Evolutionary conservation across 2,329 filamentous ascomycete species (phyloP), one percentile per base, ranked within the genome.

Genomic region (Stemphylium lycopersici): DNA sequence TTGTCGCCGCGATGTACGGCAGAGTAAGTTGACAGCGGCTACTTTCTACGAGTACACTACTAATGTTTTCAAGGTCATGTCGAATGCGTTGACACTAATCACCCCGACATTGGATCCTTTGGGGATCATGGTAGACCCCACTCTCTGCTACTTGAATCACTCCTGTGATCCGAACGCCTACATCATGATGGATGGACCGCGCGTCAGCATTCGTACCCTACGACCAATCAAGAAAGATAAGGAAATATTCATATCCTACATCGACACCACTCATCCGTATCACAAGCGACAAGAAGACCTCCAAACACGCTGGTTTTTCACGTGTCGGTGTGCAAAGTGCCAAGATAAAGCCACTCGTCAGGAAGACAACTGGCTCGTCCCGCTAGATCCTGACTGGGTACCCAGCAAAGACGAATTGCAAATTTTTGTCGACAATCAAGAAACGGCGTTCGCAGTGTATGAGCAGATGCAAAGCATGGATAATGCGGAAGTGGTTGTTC

Each of bases 221-320:
- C 74, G 72, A 11, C 76, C 79, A 0, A 85, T 88, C 55, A 69
- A 75, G 15, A 77, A 79, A 52, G 80, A 79, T 56, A 81, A 85
- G 26, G 84, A 89, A 66, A 77, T 88, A 26, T 83, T 80, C 61
- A 83, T 87, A 54, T 83, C 84, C 3, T 89, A 89, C 65, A 77
- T 86, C 56, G 86, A 88, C 62, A 76, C 76, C 32, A 84, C 81
- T 0, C 79, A 81, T 34, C 80, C 84, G 0, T 78, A 77, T 22
- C 61, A 73, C 7, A 74, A 76, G n/a, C 81, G 86, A 3, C 82
- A 81, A 57, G 70, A 70, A 2, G 81, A 86, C 61, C 77, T 88
- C 1, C 71, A 72, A 41, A 71, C 77, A 20, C 78, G 81, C 24
- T 88, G 86, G 74, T 84, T 81, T 67, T 88, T 88, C 70, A 73